Evolutionary conservation across 495 filamentous ascomycete species (phyloP).

Genomic region (Letharia columbiana): DNA sequence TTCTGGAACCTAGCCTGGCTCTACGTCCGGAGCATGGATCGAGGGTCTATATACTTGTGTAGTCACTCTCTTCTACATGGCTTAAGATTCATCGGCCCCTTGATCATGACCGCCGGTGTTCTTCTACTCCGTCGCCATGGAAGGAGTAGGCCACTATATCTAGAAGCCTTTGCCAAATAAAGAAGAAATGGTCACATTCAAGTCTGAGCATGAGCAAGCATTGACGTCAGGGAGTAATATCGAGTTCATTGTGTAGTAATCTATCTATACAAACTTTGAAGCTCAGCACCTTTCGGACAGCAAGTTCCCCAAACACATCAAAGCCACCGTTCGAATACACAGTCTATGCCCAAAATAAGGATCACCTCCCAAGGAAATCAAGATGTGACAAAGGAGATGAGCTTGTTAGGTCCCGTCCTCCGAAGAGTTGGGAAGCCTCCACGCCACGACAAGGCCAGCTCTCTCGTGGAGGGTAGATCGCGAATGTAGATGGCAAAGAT

Average conservation of each 20-base stretch:
- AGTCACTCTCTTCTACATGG: neutral
- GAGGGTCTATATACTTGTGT: neutral
- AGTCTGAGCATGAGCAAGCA: neutral
- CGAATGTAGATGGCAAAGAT: neutral
- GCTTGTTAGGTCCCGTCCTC: conserved; percentile 6
- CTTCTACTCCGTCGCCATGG: neutral
- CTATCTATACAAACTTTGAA: neutral
- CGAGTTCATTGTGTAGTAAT: neutral
- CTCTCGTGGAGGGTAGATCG: conserved; percentile 7
- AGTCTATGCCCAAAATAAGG: neutral
- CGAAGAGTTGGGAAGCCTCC: neutral
- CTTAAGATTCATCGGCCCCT: neutral
- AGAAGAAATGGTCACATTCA: neutral
- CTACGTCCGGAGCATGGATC: too few species aligned
- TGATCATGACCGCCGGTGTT: neutral
- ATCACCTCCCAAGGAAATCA: neutral
- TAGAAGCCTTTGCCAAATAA: too few species aligned
- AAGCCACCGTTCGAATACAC: neutral
- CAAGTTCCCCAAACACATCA: neutral
- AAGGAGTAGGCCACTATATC: neutral
- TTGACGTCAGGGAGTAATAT: neutral
- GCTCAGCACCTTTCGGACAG: neutral
- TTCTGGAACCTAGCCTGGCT: too few species aligned
- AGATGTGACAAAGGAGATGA: neutral
- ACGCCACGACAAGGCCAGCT: conserved; percentile 9